Conservation (phyloP, 345 rosid genomes). For the Punica granatum region DNA sequence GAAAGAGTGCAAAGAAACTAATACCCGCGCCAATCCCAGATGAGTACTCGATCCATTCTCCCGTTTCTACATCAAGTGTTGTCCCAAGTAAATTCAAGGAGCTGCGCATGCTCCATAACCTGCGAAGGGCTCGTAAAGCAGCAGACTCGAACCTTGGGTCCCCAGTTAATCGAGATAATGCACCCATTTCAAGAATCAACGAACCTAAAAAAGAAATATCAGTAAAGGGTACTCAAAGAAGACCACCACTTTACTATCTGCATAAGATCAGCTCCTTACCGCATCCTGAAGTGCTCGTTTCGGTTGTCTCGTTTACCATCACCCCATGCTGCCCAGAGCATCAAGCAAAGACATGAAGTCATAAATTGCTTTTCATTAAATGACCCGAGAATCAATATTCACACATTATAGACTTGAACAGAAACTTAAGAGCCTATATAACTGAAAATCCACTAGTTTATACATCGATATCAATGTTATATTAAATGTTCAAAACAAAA, state of each 20-base stretch:
- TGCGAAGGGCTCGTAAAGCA: slow-evolving; percentile 81
- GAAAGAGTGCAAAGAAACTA: slow-evolving; percentile 10
- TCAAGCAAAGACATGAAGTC: slow-evolving; percentile 40
- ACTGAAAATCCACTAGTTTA: not conserved
- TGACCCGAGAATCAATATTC: slow-evolving; percentile 7
- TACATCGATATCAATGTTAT: not conserved
- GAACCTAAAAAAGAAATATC: slow-evolving; percentile 44
- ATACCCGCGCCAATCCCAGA: slow-evolving; percentile 97
- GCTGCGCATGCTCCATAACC: slow-evolving; percentile 96
- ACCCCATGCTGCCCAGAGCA: slow-evolving; percentile 83
- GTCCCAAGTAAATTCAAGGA: slow-evolving; percentile 82
- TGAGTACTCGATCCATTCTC: slow-evolving; percentile 87
- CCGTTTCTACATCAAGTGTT: slow-evolving; percentile 67
- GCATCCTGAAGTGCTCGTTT: slow-evolving; percentile 97
- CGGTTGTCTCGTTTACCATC: slow-evolving; percentile 71
- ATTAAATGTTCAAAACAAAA: not conserved
- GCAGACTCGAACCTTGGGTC: slow-evolving; percentile 83
- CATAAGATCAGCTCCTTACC: slow-evolving; percentile 41
- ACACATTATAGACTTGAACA: not conserved
- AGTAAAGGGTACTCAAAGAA: not conserved
- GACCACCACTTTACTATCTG: not conserved
- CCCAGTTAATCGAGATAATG: slow-evolving; percentile 80
- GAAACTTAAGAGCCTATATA: not conserved
- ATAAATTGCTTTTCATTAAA: slow-evolving; percentile 38
- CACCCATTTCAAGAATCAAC: slow-evolving; percentile 96